Conservation (phyloP, 352 stramenopile genomes). For the Phytophthora palmivora region DNA sequence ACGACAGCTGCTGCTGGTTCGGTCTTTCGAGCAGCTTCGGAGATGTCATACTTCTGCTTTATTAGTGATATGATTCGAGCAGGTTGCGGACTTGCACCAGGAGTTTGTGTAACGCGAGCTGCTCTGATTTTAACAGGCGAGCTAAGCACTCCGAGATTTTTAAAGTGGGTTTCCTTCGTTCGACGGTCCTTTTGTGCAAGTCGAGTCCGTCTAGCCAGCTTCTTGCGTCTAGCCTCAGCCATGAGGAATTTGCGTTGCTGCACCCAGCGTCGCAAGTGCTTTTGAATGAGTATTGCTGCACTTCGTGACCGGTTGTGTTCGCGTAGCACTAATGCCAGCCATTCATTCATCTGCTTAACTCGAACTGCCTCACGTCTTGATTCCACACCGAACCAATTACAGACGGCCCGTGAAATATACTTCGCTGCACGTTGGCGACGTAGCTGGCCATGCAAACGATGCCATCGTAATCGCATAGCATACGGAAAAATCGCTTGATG, state of each 20-base stretch:
- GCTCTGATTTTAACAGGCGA: slow-evolving; percentile 1
- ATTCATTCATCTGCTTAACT: slow-evolving; percentile 31
- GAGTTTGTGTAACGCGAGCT: slow-evolving; percentile 2
- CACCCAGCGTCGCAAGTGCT: slow-evolving; percentile 53
- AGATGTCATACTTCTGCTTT: slow-evolving; percentile 19
- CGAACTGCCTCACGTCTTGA: slow-evolving; percentile 14
- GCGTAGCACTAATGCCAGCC: slow-evolving; percentile 30
- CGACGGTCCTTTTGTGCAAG: slow-evolving; percentile 36
- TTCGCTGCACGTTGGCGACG: slow-evolving; percentile 27
- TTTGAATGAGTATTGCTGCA: slow-evolving; percentile 54
- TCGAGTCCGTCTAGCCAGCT: slow-evolving; percentile 34
- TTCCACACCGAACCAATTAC: slow-evolving; percentile 30
- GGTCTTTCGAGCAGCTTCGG: slow-evolving; percentile 6
- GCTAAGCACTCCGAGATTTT: not conserved
- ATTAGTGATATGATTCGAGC: slow-evolving; percentile 14
- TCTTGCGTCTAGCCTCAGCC: slow-evolving; percentile 33
- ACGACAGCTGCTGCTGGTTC: slow-evolving; percentile 3
- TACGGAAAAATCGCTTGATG: slow-evolving; percentile 49
- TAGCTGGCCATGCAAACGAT: slow-evolving; percentile 27
- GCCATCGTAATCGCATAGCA: slow-evolving; percentile 43
- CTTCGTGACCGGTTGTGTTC: slow-evolving; percentile 27
- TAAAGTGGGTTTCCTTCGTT: slow-evolving; percentile 4
- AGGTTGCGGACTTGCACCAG: slow-evolving; percentile 9
- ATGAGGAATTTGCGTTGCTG: slow-evolving; percentile 53
- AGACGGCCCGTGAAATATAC: slow-evolving; percentile 21